These are phyloP conservation scores for Sporothrix dimorphospora DNA, from an alignment of 2,329 filamentous ascomycete genomes.

Conservation along the genomic window DNA sequence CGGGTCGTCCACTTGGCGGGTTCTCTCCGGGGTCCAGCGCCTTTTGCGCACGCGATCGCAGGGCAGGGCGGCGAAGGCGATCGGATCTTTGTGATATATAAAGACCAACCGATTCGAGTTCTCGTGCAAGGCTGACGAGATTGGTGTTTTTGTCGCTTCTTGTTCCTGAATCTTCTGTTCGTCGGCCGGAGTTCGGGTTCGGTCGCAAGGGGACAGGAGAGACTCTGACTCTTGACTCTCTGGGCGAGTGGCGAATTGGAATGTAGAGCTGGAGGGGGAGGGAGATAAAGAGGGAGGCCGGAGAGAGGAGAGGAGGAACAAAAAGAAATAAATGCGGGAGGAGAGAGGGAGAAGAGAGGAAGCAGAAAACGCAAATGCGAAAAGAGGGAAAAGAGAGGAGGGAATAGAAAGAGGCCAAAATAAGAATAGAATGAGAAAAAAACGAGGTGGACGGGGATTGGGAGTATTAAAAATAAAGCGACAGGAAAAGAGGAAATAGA, in stretches of 20 bases:
- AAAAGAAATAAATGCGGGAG: conserved; percentile 1
- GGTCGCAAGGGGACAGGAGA: conserved; percentile 13
- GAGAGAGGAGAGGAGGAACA: conserved; percentile 16
- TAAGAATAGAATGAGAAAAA: conserved; percentile 23
- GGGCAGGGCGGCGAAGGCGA: background rate
- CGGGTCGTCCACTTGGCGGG: conserved; percentile 26
- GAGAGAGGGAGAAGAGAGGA: background rate
- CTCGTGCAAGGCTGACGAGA: background rate
- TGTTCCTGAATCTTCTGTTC: background rate
- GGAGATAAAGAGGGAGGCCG: conserved; percentile 8
- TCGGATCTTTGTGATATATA: conserved; percentile 16
- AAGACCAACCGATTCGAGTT: no score
- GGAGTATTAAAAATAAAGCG: conserved; percentile 21
- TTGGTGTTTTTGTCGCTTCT: background rate
- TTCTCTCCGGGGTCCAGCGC: conserved; percentile 23
- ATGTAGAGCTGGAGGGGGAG: background rate
- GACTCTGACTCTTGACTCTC: background rate
- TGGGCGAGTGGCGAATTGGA: conserved; percentile 9
- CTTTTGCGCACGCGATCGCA: conserved; percentile 27
- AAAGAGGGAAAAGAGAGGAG: conserved; percentile 7
- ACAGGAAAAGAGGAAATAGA: background rate
- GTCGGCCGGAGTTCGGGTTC: background rate
- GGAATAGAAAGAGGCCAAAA: background rate
- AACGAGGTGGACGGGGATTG: conserved; percentile 26
- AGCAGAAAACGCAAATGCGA: conserved; percentile 1